Conservation (phyloP, 108 stramenopile genomes). For the Hondaea fermentalgiana region DNA sequence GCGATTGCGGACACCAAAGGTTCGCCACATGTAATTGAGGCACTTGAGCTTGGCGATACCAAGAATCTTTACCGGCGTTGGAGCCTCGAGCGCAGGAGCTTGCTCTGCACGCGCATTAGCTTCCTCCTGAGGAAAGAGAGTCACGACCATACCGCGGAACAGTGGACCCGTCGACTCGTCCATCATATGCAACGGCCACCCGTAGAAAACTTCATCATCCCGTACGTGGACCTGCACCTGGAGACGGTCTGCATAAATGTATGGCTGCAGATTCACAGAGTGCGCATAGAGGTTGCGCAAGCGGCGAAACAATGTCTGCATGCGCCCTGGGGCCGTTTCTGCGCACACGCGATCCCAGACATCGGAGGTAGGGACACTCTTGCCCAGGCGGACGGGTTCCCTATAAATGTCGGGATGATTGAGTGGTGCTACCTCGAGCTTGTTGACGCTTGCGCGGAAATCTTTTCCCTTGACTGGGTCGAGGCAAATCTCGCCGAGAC, state of each 20-base stretch:
- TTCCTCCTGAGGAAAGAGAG: neutral
- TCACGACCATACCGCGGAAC: neutral
- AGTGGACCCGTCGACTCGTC: neutral
- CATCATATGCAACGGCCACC: neutral
- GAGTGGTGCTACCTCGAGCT: neutral
- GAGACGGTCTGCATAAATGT: neutral
- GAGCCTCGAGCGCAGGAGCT: neutral
- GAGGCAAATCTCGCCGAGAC: neutral
- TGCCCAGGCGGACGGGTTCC: neutral
- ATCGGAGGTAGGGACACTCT: neutral
- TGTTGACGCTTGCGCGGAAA: neutral
- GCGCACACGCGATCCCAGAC: neutral
- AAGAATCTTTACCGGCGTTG: neutral
- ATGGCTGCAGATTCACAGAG: neutral
- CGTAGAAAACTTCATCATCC: neutral
- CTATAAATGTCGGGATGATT: neutral
- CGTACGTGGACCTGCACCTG: neutral
- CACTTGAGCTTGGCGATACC: slow-evolving; percentile 15
- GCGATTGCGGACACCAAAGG: neutral
- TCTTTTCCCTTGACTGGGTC: neutral
- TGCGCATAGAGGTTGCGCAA: neutral
- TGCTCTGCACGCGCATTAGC: neutral
- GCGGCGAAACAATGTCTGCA: neutral
- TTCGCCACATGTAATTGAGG: slow-evolving; percentile 16
- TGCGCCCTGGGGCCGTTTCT: neutral